Base-by-base conservation (phyloP, 2,329 filamentous ascomycete species). In the Aspergillus brunneoviolaceus region DNA sequence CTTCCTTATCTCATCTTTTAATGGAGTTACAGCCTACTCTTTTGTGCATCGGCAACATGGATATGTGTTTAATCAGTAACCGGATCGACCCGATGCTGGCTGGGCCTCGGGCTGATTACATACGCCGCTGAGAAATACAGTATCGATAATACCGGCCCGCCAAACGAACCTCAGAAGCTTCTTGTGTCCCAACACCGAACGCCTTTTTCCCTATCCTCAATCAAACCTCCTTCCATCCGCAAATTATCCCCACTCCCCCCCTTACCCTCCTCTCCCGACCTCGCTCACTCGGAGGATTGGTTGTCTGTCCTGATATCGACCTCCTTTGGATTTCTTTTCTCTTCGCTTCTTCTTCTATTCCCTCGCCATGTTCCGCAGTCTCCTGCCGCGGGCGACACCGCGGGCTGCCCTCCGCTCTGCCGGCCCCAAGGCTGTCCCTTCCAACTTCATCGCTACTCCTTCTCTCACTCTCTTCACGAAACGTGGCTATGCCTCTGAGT, bases 401-500 rank as follows among this genome's bases (percentile, higher is more conserved):
- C 79, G 80, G 76, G 70, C 76, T 67, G 67, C 70, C 67, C 69
- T 76, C 68, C 74, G 76, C 70, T 69, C 72, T 63, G 69, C 70
- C 68, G 70, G 70, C 64, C 71, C 76, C 59, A 72, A 73, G 63
- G 63, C 69, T 60, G 67, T 70, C 57, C 73, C 76, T 57, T 72
- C 74, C n/a, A 70, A 65, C 64, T 69, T 74, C 65, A 66, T 76
- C 65, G 67, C 71, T 70, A 70, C 72, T 54, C 67, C 73, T 57
- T 72, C 70, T 61, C 69, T 84, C 66, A 78, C 78, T 72, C 77
- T 82, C 63, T 77, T 84, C 71, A 78, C 80, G 79, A 80, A 81
- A 77, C 83, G 83, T 77, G 80, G 80, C 63, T 84, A 82, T 72
- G 84, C 84, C 52, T 83, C 80, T 66, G 79, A 84, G 70, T 75